Conservation (phyloP, 176 grass and related monocot genomes). For the Elaeis guineensis region DNA sequence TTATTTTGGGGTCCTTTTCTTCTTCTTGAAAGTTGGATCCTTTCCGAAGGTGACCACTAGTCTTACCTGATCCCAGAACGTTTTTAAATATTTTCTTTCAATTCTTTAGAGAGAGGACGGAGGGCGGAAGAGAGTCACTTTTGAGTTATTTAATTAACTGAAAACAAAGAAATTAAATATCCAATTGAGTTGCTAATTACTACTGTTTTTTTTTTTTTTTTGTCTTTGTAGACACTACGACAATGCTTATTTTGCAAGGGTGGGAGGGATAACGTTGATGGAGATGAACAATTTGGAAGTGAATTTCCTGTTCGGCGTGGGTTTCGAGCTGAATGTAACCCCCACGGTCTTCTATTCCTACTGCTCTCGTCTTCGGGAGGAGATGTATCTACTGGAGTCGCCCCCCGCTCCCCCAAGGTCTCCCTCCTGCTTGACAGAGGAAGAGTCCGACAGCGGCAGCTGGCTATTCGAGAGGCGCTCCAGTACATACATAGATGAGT, state of each 20-base stretch:
- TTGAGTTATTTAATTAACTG: background rate
- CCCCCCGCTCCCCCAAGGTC: conserved; percentile 6
- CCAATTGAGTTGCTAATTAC: background rate
- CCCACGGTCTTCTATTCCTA: conserved; percentile 33
- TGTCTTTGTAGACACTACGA: conserved; percentile 26
- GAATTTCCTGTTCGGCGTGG: conserved; percentile 34
- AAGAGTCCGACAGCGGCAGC: conserved; percentile 20
- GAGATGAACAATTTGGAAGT: conserved; percentile 60
- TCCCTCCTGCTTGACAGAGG: conserved; percentile 31
- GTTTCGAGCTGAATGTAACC: conserved; percentile 40
- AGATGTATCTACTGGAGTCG: conserved; percentile 30
- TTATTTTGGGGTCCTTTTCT: no score
- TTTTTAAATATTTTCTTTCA: no score
- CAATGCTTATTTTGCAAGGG: conserved; percentile 44
- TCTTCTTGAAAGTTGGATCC: no score
- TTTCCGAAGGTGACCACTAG: no score
- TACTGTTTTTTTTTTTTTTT: background rate
- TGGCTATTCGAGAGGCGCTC: conserved; percentile 22
- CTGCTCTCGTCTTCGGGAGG: conserved; percentile 33
- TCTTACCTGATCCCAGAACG: no score
- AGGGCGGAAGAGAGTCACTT: no score
- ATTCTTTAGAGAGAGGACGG: no score
- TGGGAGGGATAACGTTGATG: conserved; percentile 37
- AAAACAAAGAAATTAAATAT: conserved; percentile 28
- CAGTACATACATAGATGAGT: background rate